Evolutionary conservation across 345 rosid genomes (phyloP), one percentile per base, ranked within the genome.

Genomic region (Cochlearia excelsa): DNA sequence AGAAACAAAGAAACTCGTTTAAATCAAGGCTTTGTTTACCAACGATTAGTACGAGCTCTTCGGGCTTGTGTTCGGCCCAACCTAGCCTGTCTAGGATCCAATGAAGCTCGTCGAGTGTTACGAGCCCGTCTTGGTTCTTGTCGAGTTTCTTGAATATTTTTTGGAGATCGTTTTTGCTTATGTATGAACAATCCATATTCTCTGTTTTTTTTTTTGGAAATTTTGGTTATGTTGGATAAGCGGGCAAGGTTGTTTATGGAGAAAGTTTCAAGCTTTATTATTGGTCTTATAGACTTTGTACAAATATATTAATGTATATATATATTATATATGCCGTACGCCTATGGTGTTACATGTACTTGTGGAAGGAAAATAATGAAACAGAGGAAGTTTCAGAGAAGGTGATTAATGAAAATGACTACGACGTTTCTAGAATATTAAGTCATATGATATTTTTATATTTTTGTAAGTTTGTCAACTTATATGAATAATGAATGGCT

Each of bases 71-170:
- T 28, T 51, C 64, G 38, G 77, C 53, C 33, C 70, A 66, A 1
- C 81, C 82, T 27, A 82, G 79, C 47, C 75, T 65, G 33, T 79
- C 81, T 1, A 91, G 82, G 52, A 84, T 82, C 90, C 96, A 79
- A 28, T 66, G 79, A 0, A 91, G 85, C 76, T 91, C 98, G 54
- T 74, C 90, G 2, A 84, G 52, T 43, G 87, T 80, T 4, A 91
- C 79, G 1, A 73, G 67, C 2, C 80, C 89, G 28, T 91, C 96
- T 4, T 79, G 73, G 74, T 85, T 84, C 67, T 71, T 84, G 83
- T 91, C 96, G 2, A 91, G 79, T 48, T 68, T 70, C 44, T 75
- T 66, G 75, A 90, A 90, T 33, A 85, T 84, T 71, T 86, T 68
- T 9, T 30, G 72, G 78, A 90, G 59, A 57, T 87, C 89, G 31